Percentiles rank a stretch among this genome's conserved stretches.
Evolutionary conservation across 2,329 filamentous ascomycete genomes (phyloP).

Genomic region (Chaetomiaceae sp.): DNA sequence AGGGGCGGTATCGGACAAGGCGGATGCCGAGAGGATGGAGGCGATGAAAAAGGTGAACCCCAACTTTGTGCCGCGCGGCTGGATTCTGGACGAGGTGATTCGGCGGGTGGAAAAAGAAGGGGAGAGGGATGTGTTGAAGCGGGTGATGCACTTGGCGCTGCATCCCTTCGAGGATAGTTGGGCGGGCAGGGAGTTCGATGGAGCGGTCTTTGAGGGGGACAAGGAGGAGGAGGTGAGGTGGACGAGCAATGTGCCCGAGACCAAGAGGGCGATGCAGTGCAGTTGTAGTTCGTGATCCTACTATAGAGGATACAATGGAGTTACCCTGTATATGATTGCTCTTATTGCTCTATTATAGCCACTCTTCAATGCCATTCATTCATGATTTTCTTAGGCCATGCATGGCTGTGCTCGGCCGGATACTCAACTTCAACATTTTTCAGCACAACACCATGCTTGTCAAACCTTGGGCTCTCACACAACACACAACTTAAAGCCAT

Average conservation of each 20-base stretch:
- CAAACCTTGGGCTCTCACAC: too few relatives aligned
- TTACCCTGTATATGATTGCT: too few relatives aligned
- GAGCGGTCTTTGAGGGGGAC: slow-evolving; percentile 48
- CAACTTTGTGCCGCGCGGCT: slow-evolving; percentile 84
- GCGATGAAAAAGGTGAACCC: slow-evolving; percentile 88
- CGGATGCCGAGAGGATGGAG: slow-evolving; percentile 58
- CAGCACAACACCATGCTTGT: too few relatives aligned
- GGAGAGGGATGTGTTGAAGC: slow-evolving; percentile 72
- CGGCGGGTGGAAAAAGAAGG: slow-evolving; percentile 78
- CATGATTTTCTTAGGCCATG: too few relatives aligned
- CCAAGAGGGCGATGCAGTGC: slow-evolving; percentile 80
- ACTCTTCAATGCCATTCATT: too few relatives aligned
- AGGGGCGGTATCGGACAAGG: slow-evolving; percentile 27
- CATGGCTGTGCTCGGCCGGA: too few relatives aligned
- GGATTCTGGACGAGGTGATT: slow-evolving; percentile 93
- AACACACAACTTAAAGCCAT: slow-evolving; percentile 14
- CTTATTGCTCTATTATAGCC: too few relatives aligned
- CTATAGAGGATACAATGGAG: not conserved
- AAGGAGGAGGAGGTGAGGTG: slow-evolving; percentile 74
- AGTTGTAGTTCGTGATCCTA: slow-evolving; percentile 76
- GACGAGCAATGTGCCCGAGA: slow-evolving; percentile 77
- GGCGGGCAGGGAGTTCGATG: slow-evolving; percentile 48
- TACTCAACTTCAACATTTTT: too few relatives aligned
- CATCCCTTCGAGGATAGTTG: slow-evolving; percentile 80
- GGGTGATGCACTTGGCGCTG: slow-evolving; percentile 77